Percentiles rank a stretch among this genome's conserved stretches.
phyloP scores from a whole-genome alignment of 352 stramenopile genomes.

The Phytophthora parvispora region DNA sequence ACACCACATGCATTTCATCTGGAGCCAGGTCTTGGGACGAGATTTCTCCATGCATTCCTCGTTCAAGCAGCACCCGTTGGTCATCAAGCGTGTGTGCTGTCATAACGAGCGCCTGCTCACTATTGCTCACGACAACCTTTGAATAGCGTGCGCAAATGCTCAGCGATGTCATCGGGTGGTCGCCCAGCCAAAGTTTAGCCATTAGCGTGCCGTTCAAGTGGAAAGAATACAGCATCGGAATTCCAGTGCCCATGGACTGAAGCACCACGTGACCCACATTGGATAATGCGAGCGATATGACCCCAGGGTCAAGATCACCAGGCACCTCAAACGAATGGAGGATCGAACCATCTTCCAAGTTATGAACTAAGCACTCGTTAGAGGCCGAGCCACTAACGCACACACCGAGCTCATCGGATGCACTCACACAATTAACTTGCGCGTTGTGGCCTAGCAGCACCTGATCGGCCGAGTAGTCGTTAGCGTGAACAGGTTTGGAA shows the following conservation, averaged over 20 bases:
- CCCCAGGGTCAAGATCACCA: slow-evolving; percentile 51
- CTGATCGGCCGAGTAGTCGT: slow-evolving; percentile 83
- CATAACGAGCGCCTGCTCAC: slow-evolving; percentile 47
- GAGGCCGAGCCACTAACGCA: slow-evolving; percentile 76
- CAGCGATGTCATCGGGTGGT: slow-evolving; percentile 56
- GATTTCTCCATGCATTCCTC: slow-evolving; percentile 59
- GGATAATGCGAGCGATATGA: slow-evolving; percentile 72
- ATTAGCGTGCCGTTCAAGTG: slow-evolving; percentile 79
- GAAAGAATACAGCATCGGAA: slow-evolving; percentile 71
- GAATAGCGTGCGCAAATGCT: slow-evolving; percentile 72
- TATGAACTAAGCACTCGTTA: slow-evolving; percentile 78
- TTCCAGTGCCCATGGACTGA: slow-evolving; percentile 73
- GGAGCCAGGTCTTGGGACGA: slow-evolving; percentile 69
- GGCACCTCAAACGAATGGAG: slow-evolving; percentile 61
- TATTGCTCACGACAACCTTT: slow-evolving; percentile 79
- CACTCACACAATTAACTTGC: slow-evolving; percentile 67
- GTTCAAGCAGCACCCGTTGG: slow-evolving; percentile 63
- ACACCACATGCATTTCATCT: slow-evolving; percentile 80
- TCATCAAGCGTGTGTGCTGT: slow-evolving; percentile 60
- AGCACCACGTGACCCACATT: slow-evolving; percentile 74
- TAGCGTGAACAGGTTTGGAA: slow-evolving; percentile 73
- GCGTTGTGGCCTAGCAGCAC: slow-evolving; percentile 78
- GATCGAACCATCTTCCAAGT: slow-evolving; percentile 75
- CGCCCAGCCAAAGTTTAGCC: slow-evolving; percentile 46
- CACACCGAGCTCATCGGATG: slow-evolving; percentile 79